Conservation (phyloP, 2,329 filamentous ascomycete species). For the Sporothrix schenckii region DNA sequence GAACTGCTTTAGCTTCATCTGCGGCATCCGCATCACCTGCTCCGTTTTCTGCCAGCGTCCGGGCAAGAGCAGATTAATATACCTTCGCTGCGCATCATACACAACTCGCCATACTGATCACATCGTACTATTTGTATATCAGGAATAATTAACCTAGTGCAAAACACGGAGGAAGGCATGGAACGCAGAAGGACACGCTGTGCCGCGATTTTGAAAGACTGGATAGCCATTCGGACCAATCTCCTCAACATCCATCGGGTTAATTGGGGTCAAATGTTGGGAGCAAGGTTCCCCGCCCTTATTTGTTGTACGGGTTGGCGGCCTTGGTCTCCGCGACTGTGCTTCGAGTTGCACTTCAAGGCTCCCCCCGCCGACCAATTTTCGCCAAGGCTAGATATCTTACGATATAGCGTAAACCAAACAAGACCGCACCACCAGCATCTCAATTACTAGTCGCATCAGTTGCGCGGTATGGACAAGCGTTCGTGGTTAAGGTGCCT, state of each 20-base stretch:
- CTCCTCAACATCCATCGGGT: too few species aligned
- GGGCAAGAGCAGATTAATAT: not conserved
- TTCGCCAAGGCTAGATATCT: not conserved
- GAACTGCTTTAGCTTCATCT: slow-evolving; percentile 8
- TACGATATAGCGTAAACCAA: not conserved
- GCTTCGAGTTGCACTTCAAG: not conserved
- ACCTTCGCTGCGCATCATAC: not conserved
- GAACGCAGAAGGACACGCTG: not conserved
- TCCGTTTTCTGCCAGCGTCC: not conserved
- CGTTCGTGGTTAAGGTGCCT: not conserved
- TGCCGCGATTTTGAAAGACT: not conserved
- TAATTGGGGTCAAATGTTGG: not conserved
- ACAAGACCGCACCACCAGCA: not conserved
- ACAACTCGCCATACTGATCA: not conserved
- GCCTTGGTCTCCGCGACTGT: not conserved
- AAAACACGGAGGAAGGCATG: too few species aligned
- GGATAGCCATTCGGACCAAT: not conserved
- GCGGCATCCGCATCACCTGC: not conserved
- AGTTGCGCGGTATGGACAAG: not conserved
- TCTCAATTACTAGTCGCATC: not conserved
- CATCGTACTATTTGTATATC: not conserved
- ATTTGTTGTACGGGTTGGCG: not conserved
- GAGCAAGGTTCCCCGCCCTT: not conserved
- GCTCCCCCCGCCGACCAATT: not conserved
- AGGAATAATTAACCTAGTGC: not conserved